These are phyloP conservation scores for Quercus cerris DNA, from an alignment of 306 rosid genomes.

Conservation along the genomic window DNA sequence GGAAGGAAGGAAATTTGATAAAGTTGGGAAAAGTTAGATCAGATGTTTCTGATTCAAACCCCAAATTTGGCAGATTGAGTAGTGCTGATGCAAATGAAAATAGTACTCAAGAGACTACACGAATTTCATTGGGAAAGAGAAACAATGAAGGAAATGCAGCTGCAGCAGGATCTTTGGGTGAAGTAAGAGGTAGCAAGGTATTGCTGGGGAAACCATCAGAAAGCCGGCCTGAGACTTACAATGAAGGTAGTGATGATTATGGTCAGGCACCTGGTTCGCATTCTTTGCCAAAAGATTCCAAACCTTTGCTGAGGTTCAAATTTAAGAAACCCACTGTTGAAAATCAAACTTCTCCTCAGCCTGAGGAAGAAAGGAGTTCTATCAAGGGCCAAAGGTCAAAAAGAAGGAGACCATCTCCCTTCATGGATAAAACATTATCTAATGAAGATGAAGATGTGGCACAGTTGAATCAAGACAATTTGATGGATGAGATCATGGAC, in stretches of 20 bases:
- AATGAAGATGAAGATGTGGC: slow-evolving; percentile 45
- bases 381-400: slow-evolving; percentile 96
- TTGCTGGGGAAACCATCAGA: slow-evolving; percentile 54
- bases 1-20: slow-evolving; percentile 65
- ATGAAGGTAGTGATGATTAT: slow-evolving; percentile 42
- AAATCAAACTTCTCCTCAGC: slow-evolving; percentile 59
- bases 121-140: slow-evolving; percentile 37
- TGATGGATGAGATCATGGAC: slow-evolving; percentile 84
- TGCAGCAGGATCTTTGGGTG: slow-evolving; percentile 32
- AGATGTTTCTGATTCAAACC: slow-evolving; percentile 43
- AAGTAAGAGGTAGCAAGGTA: slow-evolving; percentile 44
- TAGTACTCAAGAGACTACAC: slow-evolving; percentile 32
- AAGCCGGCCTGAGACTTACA: slow-evolving; percentile 42
- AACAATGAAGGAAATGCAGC: slow-evolving; percentile 35
- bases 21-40: slow-evolving; percentile 72
- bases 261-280: slow-evolving; percentile 42
- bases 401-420: slow-evolving; percentile 83
- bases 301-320: slow-evolving; percentile 75
- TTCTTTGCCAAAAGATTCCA: slow-evolving; percentile 71
- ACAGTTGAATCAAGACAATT: slow-evolving; percentile 49
- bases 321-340: slow-evolving; percentile 69
- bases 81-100: slow-evolving; percentile 46
- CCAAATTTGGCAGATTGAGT: slow-evolving; percentile 42
- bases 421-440: slow-evolving; percentile 49
- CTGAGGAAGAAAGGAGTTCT: slow-evolving; percentile 70